phyloP scores from a whole-genome alignment of 129 eudicot genomes.

The Kitagawia praeruptora region DNA sequence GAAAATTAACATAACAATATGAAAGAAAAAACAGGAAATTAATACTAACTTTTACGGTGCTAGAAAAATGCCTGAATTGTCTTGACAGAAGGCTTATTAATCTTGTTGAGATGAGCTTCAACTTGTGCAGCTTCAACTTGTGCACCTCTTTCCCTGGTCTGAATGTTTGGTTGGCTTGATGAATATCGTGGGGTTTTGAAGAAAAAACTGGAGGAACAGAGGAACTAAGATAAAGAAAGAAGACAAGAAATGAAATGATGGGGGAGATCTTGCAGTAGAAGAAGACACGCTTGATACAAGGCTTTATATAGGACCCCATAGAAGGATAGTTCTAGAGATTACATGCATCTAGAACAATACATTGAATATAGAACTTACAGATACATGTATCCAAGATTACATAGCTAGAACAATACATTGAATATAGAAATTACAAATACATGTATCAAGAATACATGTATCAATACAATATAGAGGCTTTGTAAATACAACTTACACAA shows the following conservation, averaged over 20 bases:
- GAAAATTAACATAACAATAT: not conserved
- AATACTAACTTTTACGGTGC: not conserved
- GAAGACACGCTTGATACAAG: no score
- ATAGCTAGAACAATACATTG: no score
- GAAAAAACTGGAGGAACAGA: conserved; percentile 36
- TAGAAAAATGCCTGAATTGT: conserved; percentile 57
- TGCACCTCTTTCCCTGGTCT: conserved; percentile 37
- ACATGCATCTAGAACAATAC: no score
- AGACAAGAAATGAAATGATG: conserved; percentile 49
- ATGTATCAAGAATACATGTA: no score
- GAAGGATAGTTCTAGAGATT: no score
- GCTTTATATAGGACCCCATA: no score
- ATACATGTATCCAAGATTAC: no score
- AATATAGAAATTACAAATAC: no score
- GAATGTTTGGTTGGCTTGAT: conserved; percentile 31
- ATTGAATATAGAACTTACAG: no score
- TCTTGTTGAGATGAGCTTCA: conserved; percentile 55
- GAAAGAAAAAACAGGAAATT: not conserved
- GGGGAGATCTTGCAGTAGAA: conserved; percentile 41
- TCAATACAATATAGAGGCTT: no score
- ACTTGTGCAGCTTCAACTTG: conserved; percentile 47
- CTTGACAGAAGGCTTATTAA: conserved; percentile 70
- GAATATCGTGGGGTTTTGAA: conserved; percentile 13
- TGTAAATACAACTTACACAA: no score
- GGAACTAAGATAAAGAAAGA: conserved; percentile 38